These are phyloP conservation scores for Solanum hybrid DNA, from an alignment of 305 asterid genomes.

Conservation along the genomic window DNA sequence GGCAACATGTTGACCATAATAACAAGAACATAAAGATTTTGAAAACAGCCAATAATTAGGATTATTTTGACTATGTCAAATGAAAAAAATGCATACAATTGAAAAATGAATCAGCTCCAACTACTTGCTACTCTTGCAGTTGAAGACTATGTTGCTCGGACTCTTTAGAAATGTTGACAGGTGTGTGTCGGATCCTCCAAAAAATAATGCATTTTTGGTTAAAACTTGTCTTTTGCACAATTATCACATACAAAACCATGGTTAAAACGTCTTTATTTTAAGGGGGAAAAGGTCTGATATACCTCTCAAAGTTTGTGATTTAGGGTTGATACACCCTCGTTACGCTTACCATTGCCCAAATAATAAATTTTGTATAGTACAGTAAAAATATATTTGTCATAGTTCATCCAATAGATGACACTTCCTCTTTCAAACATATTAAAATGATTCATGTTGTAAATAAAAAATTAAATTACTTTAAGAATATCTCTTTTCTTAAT, in stretches of 20 bases:
- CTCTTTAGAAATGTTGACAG: neutral
- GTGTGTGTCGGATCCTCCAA: neutral
- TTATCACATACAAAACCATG: neutral
- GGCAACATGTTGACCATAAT: neutral
- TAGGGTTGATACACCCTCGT: neutral
- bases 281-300: rapidly evolving
- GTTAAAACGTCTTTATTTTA: neutral
- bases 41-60: neutral
- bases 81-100: neutral
- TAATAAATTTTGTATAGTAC: neutral
- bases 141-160: neutral
- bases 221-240: neutral
- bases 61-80: neutral
- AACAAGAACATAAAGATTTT: neutral
- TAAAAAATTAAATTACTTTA: neutral
- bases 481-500: neutral
- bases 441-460: neutral
- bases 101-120: neutral
- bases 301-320: neutral
- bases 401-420: neutral
- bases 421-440: neutral
- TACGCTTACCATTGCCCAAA: neutral
- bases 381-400: neutral
- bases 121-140: neutral
- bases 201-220: neutral